Evolutionary conservation across 805 yeast species (phyloP).

Genomic region (Starmerella geochares): DNA sequence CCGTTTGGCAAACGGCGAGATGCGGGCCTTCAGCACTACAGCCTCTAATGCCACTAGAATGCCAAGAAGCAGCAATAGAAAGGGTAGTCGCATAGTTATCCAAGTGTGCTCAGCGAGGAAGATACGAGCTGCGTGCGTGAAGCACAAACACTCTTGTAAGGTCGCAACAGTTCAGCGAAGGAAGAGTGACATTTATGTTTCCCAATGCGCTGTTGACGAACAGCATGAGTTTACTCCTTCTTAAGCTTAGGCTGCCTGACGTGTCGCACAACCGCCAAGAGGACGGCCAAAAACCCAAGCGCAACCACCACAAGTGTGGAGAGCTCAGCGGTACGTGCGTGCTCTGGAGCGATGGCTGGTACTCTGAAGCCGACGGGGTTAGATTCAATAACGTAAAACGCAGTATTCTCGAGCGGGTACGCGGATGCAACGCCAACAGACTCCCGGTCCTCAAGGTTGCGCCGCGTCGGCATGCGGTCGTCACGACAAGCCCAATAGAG

Average conservation of each 20-base stretch:
- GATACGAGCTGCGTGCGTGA: no score
- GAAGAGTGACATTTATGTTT: no score
- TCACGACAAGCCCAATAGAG: conserved; percentile 44
- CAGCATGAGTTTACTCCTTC: neutral
- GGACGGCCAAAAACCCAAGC: conserved; percentile 32
- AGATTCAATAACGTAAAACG: conserved; percentile 34
- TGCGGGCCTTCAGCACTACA: no score
- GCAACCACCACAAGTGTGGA: conserved; percentile 34
- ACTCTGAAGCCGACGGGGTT: conserved; percentile 30
- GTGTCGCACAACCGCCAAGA: conserved; percentile 17
- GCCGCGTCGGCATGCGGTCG: conserved; percentile 26
- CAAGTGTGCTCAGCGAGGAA: no score
- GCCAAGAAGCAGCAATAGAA: no score
- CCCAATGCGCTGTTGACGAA: neutral
- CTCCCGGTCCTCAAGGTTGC: conserved; percentile 13
- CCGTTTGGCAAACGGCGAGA: no score
- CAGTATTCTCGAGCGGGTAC: conserved; percentile 38
- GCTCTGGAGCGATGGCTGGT: conserved; percentile 36
- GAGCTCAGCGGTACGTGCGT: conserved; percentile 31
- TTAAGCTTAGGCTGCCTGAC: conserved; percentile 4
- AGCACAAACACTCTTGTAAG: no score
- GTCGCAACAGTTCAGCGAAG: no score
- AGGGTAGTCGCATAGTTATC: no score
- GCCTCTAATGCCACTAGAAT: no score
- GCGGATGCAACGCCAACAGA: conserved; percentile 38